Evolutionary conservation across 1,139 yeast species (phyloP).

Genomic region (Kurtzmaniella natalensis): DNA sequence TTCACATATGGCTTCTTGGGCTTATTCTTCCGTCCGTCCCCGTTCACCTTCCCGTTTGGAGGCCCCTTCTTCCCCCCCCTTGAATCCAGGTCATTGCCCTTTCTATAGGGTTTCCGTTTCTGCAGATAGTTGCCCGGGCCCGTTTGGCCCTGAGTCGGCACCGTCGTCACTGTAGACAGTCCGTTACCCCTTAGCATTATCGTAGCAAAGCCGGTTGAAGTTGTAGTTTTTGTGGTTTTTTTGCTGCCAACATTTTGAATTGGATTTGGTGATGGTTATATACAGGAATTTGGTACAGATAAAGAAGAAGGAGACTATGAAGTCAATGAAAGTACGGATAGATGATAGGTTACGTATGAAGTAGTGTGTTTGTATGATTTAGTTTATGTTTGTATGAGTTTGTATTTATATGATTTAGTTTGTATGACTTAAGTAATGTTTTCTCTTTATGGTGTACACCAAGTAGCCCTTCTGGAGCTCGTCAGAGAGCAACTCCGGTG

Average conservation of each 20-base stretch:
- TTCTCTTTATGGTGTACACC: conserved; percentile 30
- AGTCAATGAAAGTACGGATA: too few relatives aligned
- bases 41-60: background rate
- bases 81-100: background rate
- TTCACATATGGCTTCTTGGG: background rate
- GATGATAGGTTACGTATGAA: too few relatives aligned
- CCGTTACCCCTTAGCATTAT: conserved; percentile 1
- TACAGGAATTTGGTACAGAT: too few relatives aligned
- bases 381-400: too few relatives aligned
- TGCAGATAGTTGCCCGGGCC: background rate
- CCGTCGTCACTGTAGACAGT: conserved; percentile 1
- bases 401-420: too few relatives aligned
- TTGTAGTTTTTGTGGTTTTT: too few relatives aligned
- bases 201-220: background rate
- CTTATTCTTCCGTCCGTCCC: background rate
- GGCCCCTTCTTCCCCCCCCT: background rate
- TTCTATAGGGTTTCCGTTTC: conserved; percentile 3
- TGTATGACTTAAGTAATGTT: background rate
- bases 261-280: too few relatives aligned
- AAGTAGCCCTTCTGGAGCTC: conserved; percentile 39
- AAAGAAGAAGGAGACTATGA: too few relatives aligned
- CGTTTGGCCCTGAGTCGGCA: background rate
- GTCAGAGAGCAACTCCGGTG: conserved; percentile 21
- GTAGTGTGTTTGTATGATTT: too few relatives aligned
- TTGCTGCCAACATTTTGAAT: too few relatives aligned